Percentiles rank a stretch among this genome's conserved stretches.
These are phyloP conservation scores for Paraurostyla sp. DNA, from an alignment of 73 alveolate species.

Conservation along the genomic window DNA sequence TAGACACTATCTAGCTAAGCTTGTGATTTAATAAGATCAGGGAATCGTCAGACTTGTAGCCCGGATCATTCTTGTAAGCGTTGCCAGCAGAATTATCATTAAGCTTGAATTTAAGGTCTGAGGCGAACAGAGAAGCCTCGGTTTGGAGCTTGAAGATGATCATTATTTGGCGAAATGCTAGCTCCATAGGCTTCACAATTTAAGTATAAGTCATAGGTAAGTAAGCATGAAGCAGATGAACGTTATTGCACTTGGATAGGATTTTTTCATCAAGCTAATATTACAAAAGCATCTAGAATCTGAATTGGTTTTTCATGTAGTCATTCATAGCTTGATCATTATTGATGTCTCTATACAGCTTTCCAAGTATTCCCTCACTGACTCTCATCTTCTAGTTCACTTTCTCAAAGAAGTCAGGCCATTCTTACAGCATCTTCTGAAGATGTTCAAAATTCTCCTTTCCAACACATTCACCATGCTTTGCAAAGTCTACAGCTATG, in stretches of 20 bases:
- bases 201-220: not conserved
- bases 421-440: conserved; percentile 34
- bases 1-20: not conserved
- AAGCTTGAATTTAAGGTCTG: conserved; percentile 44
- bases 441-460: not conserved
- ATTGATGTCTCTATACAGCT: conserved; percentile 68
- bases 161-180: conserved; percentile 11
- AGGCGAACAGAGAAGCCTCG: conserved; percentile 17
- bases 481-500: conserved; percentile 85
- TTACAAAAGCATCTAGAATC: not conserved
- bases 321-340: conserved; percentile 2
- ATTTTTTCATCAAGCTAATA: conserved; percentile 12
- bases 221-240: conserved; percentile 8
- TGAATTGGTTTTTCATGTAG: conserved; percentile 19
- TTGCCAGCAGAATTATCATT: not conserved
- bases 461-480: conserved; percentile 78
- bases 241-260: not conserved
- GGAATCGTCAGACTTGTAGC: conserved; percentile 22
- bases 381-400: not conserved
- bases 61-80: conserved; percentile 41
- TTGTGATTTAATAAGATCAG: conserved; percentile 1
- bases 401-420: conserved; percentile 77
- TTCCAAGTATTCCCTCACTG: conserved; percentile 71
- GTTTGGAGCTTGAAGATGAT: conserved; percentile 30
- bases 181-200: conserved; percentile 44